Percentiles rank a stretch among this genome's conserved stretches.
These are phyloP conservation scores for Nidula microcarpa DNA, from an alignment of 768 basidiomycete species.

Conservation along the genomic window DNA sequence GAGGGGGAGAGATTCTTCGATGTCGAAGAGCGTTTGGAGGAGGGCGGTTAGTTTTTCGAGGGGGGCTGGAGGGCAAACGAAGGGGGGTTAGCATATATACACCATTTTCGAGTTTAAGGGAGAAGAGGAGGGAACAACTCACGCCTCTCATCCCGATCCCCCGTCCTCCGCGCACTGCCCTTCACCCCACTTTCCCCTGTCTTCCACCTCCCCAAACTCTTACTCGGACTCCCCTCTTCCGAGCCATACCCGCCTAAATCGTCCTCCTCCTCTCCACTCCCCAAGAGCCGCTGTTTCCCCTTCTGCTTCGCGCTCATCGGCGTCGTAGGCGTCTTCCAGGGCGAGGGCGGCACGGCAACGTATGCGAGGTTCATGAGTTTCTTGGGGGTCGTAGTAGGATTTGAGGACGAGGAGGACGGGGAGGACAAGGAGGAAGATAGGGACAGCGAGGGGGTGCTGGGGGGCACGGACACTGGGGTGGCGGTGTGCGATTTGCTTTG, in stretches of 20 bases:
- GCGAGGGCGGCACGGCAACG: conserved; percentile 41
- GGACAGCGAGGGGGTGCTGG: not conserved
- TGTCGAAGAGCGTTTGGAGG: conserved; percentile 86
- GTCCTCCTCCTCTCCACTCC: conserved; percentile 19
- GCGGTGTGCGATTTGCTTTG: no score
- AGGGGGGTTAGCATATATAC: not conserved
- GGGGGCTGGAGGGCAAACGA: conserved; percentile 38
- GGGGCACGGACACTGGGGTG: not conserved
- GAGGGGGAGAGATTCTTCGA: conserved; percentile 55
- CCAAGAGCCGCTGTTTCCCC: not conserved
- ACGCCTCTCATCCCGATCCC: conserved; percentile 78
- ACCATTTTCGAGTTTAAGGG: not conserved
- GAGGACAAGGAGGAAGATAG: not conserved
- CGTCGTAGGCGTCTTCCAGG: conserved; percentile 26
- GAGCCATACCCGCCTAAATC: conserved; percentile 60
- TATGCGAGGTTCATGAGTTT: conserved; percentile 35
- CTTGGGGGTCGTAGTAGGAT: conserved; percentile 25
- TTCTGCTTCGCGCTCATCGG: not conserved
- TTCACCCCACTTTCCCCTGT: conserved; percentile 30
- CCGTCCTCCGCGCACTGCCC: conserved; percentile 57
- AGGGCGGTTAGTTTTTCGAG: conserved; percentile 74
- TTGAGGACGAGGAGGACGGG: not conserved
- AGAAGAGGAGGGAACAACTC: conserved; percentile 6
- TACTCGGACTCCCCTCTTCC: conserved; percentile 37
- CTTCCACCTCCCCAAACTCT: conserved; percentile 6